Conservation (phyloP, 2,329 filamentous ascomycete genomes). For the Chaetomium sp. region DNA sequence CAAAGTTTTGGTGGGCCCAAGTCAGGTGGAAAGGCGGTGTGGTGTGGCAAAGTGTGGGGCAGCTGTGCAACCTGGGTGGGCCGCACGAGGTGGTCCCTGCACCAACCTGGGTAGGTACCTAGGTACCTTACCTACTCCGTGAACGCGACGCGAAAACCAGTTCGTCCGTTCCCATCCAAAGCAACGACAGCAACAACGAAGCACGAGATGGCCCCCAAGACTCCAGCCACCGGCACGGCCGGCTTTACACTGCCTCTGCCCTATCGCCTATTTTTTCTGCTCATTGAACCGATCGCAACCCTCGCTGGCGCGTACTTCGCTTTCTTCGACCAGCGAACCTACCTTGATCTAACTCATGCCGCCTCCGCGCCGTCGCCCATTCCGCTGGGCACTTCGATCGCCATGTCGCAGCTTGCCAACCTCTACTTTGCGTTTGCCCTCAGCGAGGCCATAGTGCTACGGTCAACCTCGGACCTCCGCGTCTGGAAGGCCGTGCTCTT, state of each 20-base stretch:
- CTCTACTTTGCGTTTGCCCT: conserved; percentile 76
- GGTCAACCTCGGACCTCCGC: conserved; percentile 64
- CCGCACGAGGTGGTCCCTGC: too few relatives aligned
- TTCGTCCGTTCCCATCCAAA: not conserved
- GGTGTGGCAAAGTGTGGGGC: not conserved
- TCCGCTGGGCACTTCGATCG: conserved; percentile 64
- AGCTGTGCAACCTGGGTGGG: too few relatives aligned
- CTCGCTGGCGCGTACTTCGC: conserved; percentile 56
- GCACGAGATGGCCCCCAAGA: conserved; percentile 9
- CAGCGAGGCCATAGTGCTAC: conserved; percentile 75
- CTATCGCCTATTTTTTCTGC: conserved; percentile 75
- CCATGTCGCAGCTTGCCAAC: conserved; percentile 74
- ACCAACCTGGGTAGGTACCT: too few relatives aligned
- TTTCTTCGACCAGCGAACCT: conserved; percentile 54
- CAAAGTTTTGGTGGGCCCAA: conserved; percentile 21
- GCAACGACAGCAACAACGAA: conserved; percentile 21
- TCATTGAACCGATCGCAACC: conserved; percentile 64
- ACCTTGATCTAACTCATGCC: conserved; percentile 66
- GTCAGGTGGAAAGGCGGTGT: conserved; percentile 27
- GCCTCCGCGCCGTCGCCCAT: conserved; percentile 52
- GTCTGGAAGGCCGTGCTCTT: conserved; percentile 72
- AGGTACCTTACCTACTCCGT: not conserved
- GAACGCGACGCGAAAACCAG: not conserved
- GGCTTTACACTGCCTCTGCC: conserved; percentile 57
- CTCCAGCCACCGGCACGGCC: not conserved